Base-by-base conservation (phyloP, 2,329 filamentous ascomycete species). In the Colletotrichum tanaceti region DNA sequence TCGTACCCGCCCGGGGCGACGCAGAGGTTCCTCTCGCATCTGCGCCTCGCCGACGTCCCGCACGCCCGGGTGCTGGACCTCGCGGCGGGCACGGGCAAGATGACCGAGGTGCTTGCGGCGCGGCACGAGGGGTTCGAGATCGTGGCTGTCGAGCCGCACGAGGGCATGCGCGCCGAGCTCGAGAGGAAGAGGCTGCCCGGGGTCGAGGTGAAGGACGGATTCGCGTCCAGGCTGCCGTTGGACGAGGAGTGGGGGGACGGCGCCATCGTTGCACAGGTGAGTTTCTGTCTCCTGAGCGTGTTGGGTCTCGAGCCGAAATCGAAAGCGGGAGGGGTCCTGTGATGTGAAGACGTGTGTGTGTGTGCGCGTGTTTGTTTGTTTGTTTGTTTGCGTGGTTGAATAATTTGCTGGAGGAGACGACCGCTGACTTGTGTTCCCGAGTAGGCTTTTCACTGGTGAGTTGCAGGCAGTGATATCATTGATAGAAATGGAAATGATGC, bases 51-150 rank as follows among this genome's bases (percentile, higher is more conserved):
- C 35, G 82, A 81, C 32, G 74, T 81, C 20, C 59, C 78, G 7
- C 79, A 81, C 53, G 84, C 85, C 16, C 83, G 78, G 52, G 78
- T 92, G 47, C 76, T 92, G 28, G 90, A 93, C 75, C 80, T 93
- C 20, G 90, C 86, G 1, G 88, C 89, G 3, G 90, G 90, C 0
- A 92, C 90, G 0, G 91, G 91, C 32, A 92, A 92, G 74, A 89
- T 92, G 74, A 92, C 90, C 0, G 87, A 90, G 75, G 73, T 85
- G 20, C 81, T 93, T 41, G 86, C 87, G 7, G 79, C 77, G 16
- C 81, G 90, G 38, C 80, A 83, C 0, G 91, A 93, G 77, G 75
- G 79, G 7, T 92, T 86, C 77, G 75, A 86, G 49, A 81, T 93
- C 70, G 74, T 89, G 53, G 86, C 89, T 54, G 81, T 93, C 57